Evolutionary conservation across 257 asterid species (phyloP), one percentile per base, ranked within the genome.

Genomic region (Jaltomata sinuosa): DNA sequence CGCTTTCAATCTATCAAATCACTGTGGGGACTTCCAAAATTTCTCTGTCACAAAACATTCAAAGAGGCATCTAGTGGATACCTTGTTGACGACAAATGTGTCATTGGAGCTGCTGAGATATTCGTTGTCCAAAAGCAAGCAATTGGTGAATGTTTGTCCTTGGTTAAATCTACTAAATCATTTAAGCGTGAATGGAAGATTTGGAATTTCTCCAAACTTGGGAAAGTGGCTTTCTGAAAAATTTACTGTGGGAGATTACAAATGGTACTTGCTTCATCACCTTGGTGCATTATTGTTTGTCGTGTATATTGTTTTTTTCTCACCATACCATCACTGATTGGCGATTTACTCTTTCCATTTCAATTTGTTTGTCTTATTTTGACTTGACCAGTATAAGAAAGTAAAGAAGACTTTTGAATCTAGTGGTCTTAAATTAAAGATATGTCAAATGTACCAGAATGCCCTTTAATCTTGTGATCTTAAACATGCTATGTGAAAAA

Each of bases 21-120:
- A 2, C 21, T 15, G 50, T 68, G 86, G 89, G 90, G 90, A 3
- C 84, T 85, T 36, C 10, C 86, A 36, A 32, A 87, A 45, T 22
- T 89, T 32, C 80, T 87, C 27, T 45, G 86, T 0, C 80, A 52
- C 50, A 42, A 45, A 8, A 49, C 6, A 14, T 52, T 89, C 59
- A 77, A 1, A 5, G 82, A 85, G 42, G 65, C 85, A 27, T 49
- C 80, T 12, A 87, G 77, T 1, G 86, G 89, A 4, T 89, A 55
- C 29, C 16, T 84, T 16, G 82, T 84, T 32, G 36, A 32, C 36
- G 36, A 32, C 36, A 32, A 32, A 32, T 32, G 36, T 32, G 36
- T 32, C 36, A 32, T 32, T 32, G 36, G 36, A 32, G 36, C 36
- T 1, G 36, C 36, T 1, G 36, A 32, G 36, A 32, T 32, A 32